These are phyloP conservation scores for Lathyrus tuberosus DNA, from an alignment of 306 rosid genomes.

Conservation along the genomic window DNA sequence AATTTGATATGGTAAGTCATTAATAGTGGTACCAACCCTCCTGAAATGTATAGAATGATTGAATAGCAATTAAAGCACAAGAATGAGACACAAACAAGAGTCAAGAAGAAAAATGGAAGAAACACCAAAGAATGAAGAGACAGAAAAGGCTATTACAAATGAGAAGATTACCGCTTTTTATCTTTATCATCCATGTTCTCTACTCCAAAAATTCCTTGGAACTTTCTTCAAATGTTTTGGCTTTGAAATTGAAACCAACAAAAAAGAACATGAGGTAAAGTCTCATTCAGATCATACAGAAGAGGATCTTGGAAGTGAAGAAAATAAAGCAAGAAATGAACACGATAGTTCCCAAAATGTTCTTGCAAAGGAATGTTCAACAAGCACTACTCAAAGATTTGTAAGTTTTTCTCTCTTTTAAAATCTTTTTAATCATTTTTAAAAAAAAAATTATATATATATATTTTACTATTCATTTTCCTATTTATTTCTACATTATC, in stretches of 20 bases:
- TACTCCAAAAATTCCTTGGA: constrained; percentile 12
- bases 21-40: background rate
- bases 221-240: constrained; percentile 22
- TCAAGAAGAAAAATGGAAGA: constrained; percentile 19
- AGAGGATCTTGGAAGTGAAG: constrained; percentile 1
- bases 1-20: background rate
- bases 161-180: background rate
- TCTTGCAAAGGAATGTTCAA: background rate
- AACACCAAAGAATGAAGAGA: constrained; percentile 1
- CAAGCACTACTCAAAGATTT: background rate
- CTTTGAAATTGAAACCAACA: constrained; percentile 4
- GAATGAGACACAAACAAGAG: constrained; percentile 11
- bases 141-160: background rate
- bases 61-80: constrained; percentile 27
- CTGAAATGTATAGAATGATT: background rate
- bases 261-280: constrained; percentile 1
- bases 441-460: no score
- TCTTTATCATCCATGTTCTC: constrained; percentile 14
- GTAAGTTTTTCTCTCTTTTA: constrained; percentile 11
- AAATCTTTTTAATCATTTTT: no score
- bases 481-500: background rate
- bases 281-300: background rate
- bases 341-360: background rate
- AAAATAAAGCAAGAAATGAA: background rate
- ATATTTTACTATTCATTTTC: background rate